Evolutionary conservation across 2,329 filamentous ascomycete genomes (phyloP).

Genomic region (Xylaria sp.): DNA sequence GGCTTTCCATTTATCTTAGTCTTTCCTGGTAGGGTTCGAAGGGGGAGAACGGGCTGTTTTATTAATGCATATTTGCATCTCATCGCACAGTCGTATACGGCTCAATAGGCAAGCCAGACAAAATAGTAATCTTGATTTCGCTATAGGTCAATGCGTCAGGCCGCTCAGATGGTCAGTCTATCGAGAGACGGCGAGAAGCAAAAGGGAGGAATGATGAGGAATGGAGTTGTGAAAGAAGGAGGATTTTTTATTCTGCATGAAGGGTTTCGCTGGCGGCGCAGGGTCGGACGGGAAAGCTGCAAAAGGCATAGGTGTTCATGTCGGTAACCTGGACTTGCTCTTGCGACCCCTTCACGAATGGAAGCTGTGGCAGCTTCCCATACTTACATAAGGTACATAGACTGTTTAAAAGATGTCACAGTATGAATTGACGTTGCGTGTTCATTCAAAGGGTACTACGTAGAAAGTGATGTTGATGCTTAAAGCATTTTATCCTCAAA

Average conservation of each 20-base stretch:
- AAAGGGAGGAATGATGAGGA: constrained; percentile 31
- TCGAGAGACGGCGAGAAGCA: constrained; percentile 22
- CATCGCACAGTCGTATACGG: constrained; percentile 35
- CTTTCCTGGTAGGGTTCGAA: not conserved
- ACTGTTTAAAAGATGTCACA: constrained; percentile 46
- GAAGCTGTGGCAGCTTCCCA: constrained; percentile 40
- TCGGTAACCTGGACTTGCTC: constrained; percentile 42
- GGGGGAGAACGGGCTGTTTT: constrained; percentile 24
- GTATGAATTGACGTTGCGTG: constrained; percentile 34
- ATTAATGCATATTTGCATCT: constrained; percentile 35
- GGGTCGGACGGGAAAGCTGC: constrained; percentile 27
- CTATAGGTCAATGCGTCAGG: constrained; percentile 31
- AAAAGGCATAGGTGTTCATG: constrained; percentile 40
- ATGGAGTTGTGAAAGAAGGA: constrained; percentile 25
- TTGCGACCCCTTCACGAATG: constrained; percentile 37
- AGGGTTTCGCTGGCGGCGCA: constrained; percentile 37
- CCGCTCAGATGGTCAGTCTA: constrained; percentile 11
- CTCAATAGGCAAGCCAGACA: constrained; percentile 29
- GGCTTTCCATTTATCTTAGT: constrained; percentile 92
- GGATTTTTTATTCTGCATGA: constrained; percentile 36
- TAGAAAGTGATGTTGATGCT: not conserved
- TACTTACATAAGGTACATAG: constrained; percentile 51
- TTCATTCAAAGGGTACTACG: constrained; percentile 16
- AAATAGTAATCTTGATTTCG: constrained; percentile 35
- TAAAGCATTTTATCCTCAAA: not conserved